A percentile compares a stretch with the other conserved stretches of the same genome.
These are phyloP conservation scores for Parathielavia hyrcaniae DNA, from an alignment of 495 filamentous ascomycete species.

Conservation along the genomic window DNA sequence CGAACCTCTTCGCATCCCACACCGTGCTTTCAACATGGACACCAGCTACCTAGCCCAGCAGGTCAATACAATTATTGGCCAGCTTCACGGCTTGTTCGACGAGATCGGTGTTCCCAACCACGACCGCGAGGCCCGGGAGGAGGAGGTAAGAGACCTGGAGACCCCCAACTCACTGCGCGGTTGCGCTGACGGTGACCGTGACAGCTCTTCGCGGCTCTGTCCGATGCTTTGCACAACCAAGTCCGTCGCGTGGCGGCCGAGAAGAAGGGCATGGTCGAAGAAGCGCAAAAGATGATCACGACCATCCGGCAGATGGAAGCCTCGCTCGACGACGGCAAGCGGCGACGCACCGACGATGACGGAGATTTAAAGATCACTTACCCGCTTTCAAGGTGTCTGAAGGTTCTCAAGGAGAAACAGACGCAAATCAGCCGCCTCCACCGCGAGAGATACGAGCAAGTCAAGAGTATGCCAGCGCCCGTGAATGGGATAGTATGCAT, in stretches of 20 bases:
- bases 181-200: slow-evolving; percentile 22
- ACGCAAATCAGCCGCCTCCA: slow-evolving; percentile 70
- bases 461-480: slow-evolving; percentile 64
- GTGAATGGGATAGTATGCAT: not conserved
- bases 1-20: not conserved
- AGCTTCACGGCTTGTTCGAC: slow-evolving; percentile 90
- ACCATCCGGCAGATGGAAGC: slow-evolving; percentile 87
- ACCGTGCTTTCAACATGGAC: slow-evolving; percentile 56
- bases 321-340: slow-evolving; percentile 71
- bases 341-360: slow-evolving; percentile 49
- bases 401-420: slow-evolving; percentile 78
- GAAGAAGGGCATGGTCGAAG: slow-evolving; percentile 78
- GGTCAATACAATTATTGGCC: slow-evolving; percentile 82
- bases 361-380: slow-evolving; percentile 67
- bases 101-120: slow-evolving; percentile 87
- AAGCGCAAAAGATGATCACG: slow-evolving; percentile 79
- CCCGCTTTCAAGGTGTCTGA: slow-evolving; percentile 72
- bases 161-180: not conserved
- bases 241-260: slow-evolving; percentile 72
- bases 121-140: slow-evolving; percentile 81
- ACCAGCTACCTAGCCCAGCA: slow-evolving; percentile 86
- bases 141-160: slow-evolving; percentile 53
- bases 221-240: slow-evolving; percentile 79
- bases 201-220: slow-evolving; percentile 80
- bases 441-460: slow-evolving; percentile 83